Base-by-base conservation (phyloP, 139 green algal genomes). In the Gonium pectorale region DNA sequence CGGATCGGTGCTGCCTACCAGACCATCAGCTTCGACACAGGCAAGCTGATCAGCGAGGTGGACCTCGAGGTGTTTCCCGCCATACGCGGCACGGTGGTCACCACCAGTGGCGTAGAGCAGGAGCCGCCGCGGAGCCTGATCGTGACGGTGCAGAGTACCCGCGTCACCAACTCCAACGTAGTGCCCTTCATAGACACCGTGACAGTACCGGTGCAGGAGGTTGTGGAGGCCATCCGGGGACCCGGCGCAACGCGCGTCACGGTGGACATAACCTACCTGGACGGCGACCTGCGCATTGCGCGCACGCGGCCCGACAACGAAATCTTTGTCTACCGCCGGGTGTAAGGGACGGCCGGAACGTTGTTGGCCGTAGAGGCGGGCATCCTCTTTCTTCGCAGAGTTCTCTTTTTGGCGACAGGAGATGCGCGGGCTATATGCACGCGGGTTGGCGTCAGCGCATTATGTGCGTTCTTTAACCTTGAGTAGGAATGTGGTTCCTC, bases 31-130 rank as follows among this genome's bases (percentile, higher is more conserved):
- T 85, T 84, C 29, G 62, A 75, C 31, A 82, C 83, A 2, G 80
- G 79, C n/a, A 72, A 70, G 35, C 80, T 90, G 1, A 79, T 87
- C 13, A 71, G 38, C 35, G 70, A 87, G 72, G 86, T 90, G 17
- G 79, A 90, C 38, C 49, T 90, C 41, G 75, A 81, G 60, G 68
- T 89, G 17, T 89, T 89, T 49, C 86, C 86, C 44, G 86, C 38
- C 33, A 35, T 86, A 24, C 68, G 62, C 11, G 86, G 86, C 52
- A 72, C 43, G 2, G 86, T 90, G 49, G 86, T 90, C 38, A 90
- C 86, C 31, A 87, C 86, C 38, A 79, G 70, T 49, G 67, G 2
- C n/a, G 81, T 90, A 0, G n/a, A 33, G 27, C 54, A 56, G 54
- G 80, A 66, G 51, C 54, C 64, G n/a, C 79, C 79, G 21, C 52